phyloP scores from a whole-genome alignment of 495 filamentous ascomycete genomes.

The Echria macrotheca region DNA sequence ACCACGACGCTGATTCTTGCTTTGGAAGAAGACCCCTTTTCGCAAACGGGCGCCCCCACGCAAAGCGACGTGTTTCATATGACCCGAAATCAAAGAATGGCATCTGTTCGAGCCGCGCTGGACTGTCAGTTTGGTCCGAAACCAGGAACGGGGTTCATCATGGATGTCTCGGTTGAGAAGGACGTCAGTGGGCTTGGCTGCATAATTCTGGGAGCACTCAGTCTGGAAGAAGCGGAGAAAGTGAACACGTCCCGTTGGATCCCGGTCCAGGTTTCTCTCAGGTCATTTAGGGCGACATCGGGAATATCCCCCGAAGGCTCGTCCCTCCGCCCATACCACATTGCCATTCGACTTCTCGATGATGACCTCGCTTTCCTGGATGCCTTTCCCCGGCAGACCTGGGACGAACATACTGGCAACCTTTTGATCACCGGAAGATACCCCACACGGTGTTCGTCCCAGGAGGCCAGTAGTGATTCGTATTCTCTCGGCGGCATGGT shows the following conservation, averaged over 20 bases:
- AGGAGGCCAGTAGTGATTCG: background rate
- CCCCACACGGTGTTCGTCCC: background rate
- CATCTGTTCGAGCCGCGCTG: background rate
- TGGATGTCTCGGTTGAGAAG: background rate
- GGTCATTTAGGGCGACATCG: background rate
- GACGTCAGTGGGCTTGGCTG: background rate
- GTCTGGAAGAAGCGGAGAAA: background rate
- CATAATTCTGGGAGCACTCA: background rate
- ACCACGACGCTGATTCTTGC: background rate
- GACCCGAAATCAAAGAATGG: background rate
- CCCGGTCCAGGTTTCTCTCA: background rate
- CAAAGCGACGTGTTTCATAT: background rate
- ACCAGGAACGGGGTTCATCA: background rate
- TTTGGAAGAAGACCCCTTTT: background rate
- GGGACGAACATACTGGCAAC: background rate
- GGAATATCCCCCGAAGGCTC: background rate
- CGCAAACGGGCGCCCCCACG: background rate
- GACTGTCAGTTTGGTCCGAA: background rate
- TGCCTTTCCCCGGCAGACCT: background rate
- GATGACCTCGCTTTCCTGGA: background rate
- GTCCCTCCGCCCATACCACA: background rate
- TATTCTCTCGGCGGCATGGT: background rate
- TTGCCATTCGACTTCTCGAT: background rate
- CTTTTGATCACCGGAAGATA: background rate
- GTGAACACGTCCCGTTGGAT: background rate